Percentiles rank a stretch among this genome's conserved stretches.
Conservation (phyloP, 371 early-diverging fungal species). For the Paraphysoderma sedebokerense region DNA sequence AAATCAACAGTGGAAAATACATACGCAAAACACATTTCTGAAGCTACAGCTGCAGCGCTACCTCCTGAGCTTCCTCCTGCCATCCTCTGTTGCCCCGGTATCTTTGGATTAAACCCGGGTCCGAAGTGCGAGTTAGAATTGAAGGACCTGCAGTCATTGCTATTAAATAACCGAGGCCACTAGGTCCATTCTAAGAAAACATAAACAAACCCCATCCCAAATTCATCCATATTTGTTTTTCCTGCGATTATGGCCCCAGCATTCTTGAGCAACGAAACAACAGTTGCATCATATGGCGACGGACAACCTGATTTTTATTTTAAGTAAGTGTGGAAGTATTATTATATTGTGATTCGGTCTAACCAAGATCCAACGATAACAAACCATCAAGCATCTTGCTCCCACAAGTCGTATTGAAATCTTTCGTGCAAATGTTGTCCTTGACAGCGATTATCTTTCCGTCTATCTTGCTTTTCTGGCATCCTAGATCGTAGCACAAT, state of each 20-base stretch:
- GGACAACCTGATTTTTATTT: conserved; percentile 39
- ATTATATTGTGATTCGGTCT: too few relatives aligned
- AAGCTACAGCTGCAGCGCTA: conserved; percentile 79
- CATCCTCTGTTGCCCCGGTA: conserved; percentile 16
- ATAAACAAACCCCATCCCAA: conserved; percentile 76
- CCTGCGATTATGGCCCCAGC: conserved; percentile 55
- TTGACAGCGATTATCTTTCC: too few relatives aligned
- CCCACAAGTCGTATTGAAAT: too few relatives aligned
- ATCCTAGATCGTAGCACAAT: too few relatives aligned
- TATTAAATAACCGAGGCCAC: neutral
- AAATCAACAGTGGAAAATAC: conserved; percentile 7
- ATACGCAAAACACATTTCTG: conserved; percentile 53
- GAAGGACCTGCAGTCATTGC: neutral
- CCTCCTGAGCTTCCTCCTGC: conserved; percentile 92
- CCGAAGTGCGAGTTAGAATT: neutral
- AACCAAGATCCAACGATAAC: too few relatives aligned
- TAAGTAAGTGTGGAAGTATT: too few relatives aligned
- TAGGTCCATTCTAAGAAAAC: neutral
- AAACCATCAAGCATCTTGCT: too few relatives aligned
- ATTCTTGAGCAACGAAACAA: conserved; percentile 32
- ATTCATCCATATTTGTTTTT: conserved; percentile 92
- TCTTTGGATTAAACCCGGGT: neutral
- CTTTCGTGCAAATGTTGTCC: too few relatives aligned
- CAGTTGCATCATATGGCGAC: conserved; percentile 67
- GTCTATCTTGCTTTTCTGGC: too few relatives aligned